phyloP scores from a whole-genome alignment of 768 basidiomycete species.

The Boletellus sp. region DNA sequence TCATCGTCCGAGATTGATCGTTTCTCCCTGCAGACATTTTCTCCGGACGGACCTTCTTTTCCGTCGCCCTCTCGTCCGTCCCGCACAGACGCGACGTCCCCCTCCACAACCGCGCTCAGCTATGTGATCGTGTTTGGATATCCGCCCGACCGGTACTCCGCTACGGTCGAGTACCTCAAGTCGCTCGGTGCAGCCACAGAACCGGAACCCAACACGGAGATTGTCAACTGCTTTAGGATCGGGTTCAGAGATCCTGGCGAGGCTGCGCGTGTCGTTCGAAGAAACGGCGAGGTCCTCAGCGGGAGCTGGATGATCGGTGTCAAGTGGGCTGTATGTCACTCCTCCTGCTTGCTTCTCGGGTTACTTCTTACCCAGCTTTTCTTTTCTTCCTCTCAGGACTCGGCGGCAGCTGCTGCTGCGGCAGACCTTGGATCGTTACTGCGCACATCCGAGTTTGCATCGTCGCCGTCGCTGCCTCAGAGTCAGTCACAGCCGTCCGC shows the following conservation, averaged over 20 bases:
- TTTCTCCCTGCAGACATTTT: conserved; percentile 13
- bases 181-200: conserved; percentile 70
- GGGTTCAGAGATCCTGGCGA: conserved; percentile 70
- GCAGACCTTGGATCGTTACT: conserved; percentile 45
- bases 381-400: conserved; percentile 44
- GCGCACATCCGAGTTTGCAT: conserved; percentile 17
- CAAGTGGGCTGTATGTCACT: conserved; percentile 72
- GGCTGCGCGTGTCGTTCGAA: conserved; percentile 73
- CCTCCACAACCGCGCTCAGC: conserved; percentile 40
- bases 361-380: conserved; percentile 3
- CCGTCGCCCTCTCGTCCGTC: conserved; percentile 12
- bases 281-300: conserved; percentile 75
- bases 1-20: not conserved
- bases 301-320: conserved; percentile 82
- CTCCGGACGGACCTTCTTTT: conserved; percentile 19
- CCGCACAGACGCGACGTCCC: conserved; percentile 22
- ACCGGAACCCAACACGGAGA: conserved; percentile 61
- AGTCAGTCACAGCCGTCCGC: conserved; percentile 32
- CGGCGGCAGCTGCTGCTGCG: conserved; percentile 46
- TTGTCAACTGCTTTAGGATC: conserved; percentile 78
- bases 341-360: not conserved
- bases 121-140: conserved; percentile 88
- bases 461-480: conserved; percentile 7
- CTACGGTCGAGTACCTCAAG: conserved; percentile 71
- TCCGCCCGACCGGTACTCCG: conserved; percentile 70